Evolutionary conservation across 495 filamentous ascomycete genomes (phyloP).

Genomic region (Aspergillus sparsus): DNA sequence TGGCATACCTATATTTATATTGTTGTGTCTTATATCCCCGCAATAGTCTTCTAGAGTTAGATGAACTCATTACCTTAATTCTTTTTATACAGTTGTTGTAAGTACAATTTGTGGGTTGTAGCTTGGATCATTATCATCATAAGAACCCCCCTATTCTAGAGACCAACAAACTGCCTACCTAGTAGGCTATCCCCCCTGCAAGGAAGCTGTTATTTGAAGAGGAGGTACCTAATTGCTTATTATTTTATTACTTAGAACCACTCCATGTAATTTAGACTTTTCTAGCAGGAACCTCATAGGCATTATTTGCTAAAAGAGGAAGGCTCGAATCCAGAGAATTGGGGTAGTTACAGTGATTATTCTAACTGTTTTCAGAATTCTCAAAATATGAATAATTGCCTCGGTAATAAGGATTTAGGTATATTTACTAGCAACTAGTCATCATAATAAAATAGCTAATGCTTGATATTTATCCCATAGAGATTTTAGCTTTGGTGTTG

Average conservation of each 20-base stretch:
- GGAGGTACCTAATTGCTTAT: not conserved
- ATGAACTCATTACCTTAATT: no score
- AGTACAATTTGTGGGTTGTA: no score
- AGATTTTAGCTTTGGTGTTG: constrained; percentile 13
- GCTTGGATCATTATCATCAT: no score
- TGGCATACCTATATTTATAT: not conserved
- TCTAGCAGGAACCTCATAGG: constrained; percentile 9
- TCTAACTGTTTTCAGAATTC: no score
- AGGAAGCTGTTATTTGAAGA: not conserved
- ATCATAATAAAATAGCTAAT: no score
- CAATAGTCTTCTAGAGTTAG: not conserved
- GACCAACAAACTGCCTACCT: no score
- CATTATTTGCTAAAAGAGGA: constrained; percentile 15
- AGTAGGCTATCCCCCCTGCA: no score
- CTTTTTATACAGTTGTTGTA: no score
- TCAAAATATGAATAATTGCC: no score
- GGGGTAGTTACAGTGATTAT: not conserved
- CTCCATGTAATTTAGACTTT: constrained; percentile 15
- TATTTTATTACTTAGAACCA: not conserved
- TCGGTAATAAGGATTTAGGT: no score
- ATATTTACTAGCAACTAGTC: no score
- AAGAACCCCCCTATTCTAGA: no score
- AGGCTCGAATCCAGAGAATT: constrained; percentile 2
- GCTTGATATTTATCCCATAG: not conserved
- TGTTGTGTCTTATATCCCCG: not conserved